Base-by-base conservation (phyloP, 352 stramenopile genomes). In the Pythium brachiatum region DNA sequence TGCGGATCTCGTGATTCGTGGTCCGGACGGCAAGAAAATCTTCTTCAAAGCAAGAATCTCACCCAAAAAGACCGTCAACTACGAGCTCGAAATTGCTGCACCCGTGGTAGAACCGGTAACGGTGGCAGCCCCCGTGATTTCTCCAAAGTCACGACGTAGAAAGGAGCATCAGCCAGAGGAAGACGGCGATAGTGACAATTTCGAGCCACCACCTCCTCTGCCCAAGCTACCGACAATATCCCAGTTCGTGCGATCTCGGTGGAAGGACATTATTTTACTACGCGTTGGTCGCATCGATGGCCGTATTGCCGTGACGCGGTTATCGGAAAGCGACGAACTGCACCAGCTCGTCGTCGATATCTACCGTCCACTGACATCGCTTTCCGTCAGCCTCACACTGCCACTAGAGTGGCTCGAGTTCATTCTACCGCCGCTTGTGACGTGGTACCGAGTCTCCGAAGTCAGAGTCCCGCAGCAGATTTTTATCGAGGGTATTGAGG, bases 21-120 rank as follows among this genome's bases (percentile, higher is more conserved):
- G 64, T 2, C 59, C 57, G 12, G 73, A 84, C 39, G 75, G 75
- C 12, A 75, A 72, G 53, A 71, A 59, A 23, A 78, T 79, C 44
- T 78, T 68, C 43, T 83, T 79, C 56, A 77, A 75, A 46, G 58
- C 44, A 1, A 32, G 41, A 11, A 20, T 27, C 20, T 48, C 64
- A 27, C 55, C 68, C 25, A 20, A 32, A 21, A 56, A 46, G 31
- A 0, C 27, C 7, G 7, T 29, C 6, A 29, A 13, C 25, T 15
- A 60, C 3, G 15, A 20, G 11, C 20, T 48, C 34, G 5, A 13
- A 3, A 44, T 23, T 0, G 16, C n/a, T 7, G 11, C 53, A 18
- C 20, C n/a, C 16, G 25, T 31, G 16, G 13, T 7, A 26, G 11
- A 43, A 3, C 3, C n/a, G 4, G 29, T 8, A 13, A 34, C 4